Percentiles rank a stretch among this genome's conserved stretches.
Conservation (phyloP, 805 yeast genomes). For the Groenewaldozyma salmanticensis region DNA sequence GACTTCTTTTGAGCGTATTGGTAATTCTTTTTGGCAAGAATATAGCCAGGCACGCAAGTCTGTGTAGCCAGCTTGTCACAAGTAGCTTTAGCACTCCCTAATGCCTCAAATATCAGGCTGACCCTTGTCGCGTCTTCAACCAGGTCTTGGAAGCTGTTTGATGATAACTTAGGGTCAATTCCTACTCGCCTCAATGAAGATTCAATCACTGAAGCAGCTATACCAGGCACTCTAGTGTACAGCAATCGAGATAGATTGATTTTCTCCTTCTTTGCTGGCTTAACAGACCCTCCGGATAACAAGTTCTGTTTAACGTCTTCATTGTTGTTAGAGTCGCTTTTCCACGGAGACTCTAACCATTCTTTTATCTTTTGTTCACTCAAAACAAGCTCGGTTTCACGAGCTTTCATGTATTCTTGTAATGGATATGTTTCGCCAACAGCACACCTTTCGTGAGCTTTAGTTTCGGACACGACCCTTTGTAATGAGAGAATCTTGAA, state of each 20-base stretch:
- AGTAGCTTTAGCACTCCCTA: slow-evolving; percentile 39
- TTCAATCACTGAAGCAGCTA: slow-evolving; percentile 71
- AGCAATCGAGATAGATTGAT: slow-evolving; percentile 58
- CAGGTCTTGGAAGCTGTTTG: slow-evolving; percentile 4
- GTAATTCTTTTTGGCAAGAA: slow-evolving; percentile 52
- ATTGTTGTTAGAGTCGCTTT: background rate
- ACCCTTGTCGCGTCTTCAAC: slow-evolving; percentile 10
- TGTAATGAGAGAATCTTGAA: slow-evolving; percentile 61
- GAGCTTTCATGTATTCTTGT: slow-evolving; percentile 8
- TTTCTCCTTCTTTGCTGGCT: slow-evolving; percentile 6
- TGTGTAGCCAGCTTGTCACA: slow-evolving; percentile 30
- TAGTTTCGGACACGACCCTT: slow-evolving; percentile 55
- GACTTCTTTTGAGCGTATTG: slow-evolving; percentile 33
- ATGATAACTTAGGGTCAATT: slow-evolving; percentile 32
- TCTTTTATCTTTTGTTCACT: slow-evolving; percentile 2
- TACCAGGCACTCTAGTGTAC: slow-evolving; percentile 57
- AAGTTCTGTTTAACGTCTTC: slow-evolving; percentile 6
- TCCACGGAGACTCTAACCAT: slow-evolving; percentile 8
- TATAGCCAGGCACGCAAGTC: slow-evolving; percentile 44
- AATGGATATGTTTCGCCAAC: slow-evolving; percentile 60
- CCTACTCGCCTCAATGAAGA: slow-evolving; percentile 40
- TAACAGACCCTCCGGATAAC: too few relatives aligned
- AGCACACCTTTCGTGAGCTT: slow-evolving; percentile 52
- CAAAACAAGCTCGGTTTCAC: slow-evolving; percentile 1
- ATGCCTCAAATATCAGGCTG: slow-evolving; percentile 33